These are phyloP conservation scores for Fusarium musae DNA, from an alignment of 2,329 filamentous ascomycete species.

Conservation along the genomic window DNA sequence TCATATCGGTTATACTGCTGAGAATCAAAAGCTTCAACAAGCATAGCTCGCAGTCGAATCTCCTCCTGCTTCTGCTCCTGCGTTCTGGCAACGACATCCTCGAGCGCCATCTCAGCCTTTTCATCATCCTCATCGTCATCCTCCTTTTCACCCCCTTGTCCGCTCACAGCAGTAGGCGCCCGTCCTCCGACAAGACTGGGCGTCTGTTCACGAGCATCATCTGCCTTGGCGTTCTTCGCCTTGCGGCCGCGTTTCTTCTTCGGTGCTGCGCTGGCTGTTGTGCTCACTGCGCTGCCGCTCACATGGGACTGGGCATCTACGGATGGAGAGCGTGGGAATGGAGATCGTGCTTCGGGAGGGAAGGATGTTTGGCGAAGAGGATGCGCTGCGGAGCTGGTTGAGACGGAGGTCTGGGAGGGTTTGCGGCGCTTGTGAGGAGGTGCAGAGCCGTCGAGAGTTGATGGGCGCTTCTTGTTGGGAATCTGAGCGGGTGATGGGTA, in stretches of 20 bases:
- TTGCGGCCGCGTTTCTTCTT: slow-evolving; percentile 73
- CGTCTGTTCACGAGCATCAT: slow-evolving; percentile 55
- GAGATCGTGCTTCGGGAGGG: slow-evolving; percentile 70
- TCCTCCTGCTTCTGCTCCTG: slow-evolving; percentile 76
- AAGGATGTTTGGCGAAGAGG: slow-evolving; percentile 85
- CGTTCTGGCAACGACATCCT: slow-evolving; percentile 69
- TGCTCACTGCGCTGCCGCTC: slow-evolving; percentile 69
- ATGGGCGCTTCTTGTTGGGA: slow-evolving; percentile 68
- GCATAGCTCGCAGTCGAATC: slow-evolving; percentile 65
- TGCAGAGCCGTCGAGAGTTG: slow-evolving; percentile 64
- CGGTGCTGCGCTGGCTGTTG: slow-evolving; percentile 49
- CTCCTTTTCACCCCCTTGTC: slow-evolving; percentile 57
- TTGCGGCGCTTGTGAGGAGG: slow-evolving; percentile 75
- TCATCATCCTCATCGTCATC: slow-evolving; percentile 70
- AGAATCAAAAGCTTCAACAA: slow-evolving; percentile 72
- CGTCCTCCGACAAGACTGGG: slow-evolving; percentile 56
- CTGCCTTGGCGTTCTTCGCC: slow-evolving; percentile 64
- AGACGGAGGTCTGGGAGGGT: slow-evolving; percentile 65
- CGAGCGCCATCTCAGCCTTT: slow-evolving; percentile 65
- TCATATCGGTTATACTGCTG: slow-evolving; percentile 77
- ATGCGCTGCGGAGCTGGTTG: slow-evolving; percentile 63
- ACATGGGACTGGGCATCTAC: slow-evolving; percentile 69
- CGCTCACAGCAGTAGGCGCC: slow-evolving; percentile 57
- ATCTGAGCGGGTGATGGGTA: slow-evolving; percentile 62
- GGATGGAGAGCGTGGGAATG: slow-evolving; percentile 72